phyloP scores from a whole-genome alignment of 2,329 filamentous ascomycete species.

The Hypoxylon sp. region DNA sequence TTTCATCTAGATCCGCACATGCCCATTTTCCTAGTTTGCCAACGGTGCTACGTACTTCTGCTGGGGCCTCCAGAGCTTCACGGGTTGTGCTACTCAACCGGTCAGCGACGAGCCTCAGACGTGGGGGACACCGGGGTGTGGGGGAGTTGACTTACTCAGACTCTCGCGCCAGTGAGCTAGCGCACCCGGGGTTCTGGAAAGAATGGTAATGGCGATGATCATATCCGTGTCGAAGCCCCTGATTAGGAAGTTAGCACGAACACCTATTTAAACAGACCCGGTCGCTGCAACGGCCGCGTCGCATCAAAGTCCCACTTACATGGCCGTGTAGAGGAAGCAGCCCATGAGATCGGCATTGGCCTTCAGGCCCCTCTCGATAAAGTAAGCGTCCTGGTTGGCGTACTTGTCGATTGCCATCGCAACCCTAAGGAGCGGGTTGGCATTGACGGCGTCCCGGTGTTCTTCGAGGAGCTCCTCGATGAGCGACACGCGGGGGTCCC shows the following conservation, averaged over 20 bases:
- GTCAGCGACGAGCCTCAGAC: slow-evolving; percentile 25
- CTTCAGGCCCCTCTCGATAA: slow-evolving; percentile 56
- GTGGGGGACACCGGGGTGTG: slow-evolving; percentile 9
- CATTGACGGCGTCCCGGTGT: slow-evolving; percentile 46
- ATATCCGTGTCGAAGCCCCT: slow-evolving; percentile 54
- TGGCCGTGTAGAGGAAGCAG: slow-evolving; percentile 59
- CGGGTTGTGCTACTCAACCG: slow-evolving; percentile 46
- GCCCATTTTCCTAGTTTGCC: slow-evolving; percentile 38
- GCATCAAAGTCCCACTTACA: slow-evolving; percentile 47
- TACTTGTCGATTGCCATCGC: slow-evolving; percentile 58
- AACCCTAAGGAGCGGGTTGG: slow-evolving; percentile 56
- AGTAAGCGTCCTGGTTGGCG: slow-evolving; percentile 57
- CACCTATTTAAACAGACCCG: not conserved
- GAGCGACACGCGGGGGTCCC: slow-evolving; percentile 48
- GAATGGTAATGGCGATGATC: slow-evolving; percentile 51
- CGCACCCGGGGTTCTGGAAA: slow-evolving; percentile 50
- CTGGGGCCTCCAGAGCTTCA: slow-evolving; percentile 52
- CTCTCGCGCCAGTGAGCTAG: slow-evolving; percentile 55
- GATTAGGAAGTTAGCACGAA: slow-evolving; percentile 18
- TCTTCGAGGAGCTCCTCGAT: slow-evolving; percentile 49
- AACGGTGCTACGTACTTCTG: slow-evolving; percentile 52
- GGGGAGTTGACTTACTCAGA: slow-evolving; percentile 44
- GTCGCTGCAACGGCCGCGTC: slow-evolving; percentile 2
- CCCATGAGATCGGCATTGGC: slow-evolving; percentile 63
- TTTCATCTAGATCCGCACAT: not conserved